phyloP scores from a whole-genome alignment of 2,329 filamentous ascomycete genomes.

The Apiospora aurea region DNA sequence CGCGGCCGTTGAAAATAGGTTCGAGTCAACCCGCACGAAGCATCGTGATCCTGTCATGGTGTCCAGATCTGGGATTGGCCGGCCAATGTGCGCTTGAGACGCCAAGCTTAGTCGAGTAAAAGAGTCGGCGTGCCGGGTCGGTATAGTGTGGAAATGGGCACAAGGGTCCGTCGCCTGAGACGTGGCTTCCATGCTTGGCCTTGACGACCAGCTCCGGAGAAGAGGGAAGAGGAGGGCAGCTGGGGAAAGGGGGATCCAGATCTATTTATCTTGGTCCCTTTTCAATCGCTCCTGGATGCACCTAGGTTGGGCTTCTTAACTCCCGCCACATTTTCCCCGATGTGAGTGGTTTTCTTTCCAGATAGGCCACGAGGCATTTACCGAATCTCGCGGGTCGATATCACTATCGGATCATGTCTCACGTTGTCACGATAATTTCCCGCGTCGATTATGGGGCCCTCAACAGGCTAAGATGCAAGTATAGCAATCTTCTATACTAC shows the following conservation, averaged over 20 bases:
- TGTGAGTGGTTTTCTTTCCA: not conserved
- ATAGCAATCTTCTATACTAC: not conserved
- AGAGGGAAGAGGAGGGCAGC: not conserved
- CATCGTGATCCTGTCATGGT: not conserved
- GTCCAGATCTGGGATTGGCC: not conserved
- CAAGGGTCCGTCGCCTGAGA: too few species aligned
- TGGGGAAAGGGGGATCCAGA: not conserved
- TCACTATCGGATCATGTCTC: conserved; percentile 17
- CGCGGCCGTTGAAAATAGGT: conserved; percentile 3
- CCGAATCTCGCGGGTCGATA: not conserved
- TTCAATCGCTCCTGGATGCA: not conserved
- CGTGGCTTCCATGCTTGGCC: too few species aligned
- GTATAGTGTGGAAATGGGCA: not conserved
- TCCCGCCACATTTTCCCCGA: not conserved
- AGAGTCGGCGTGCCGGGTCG: not conserved
- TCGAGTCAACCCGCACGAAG: not conserved
- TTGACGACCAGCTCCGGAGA: not conserved
- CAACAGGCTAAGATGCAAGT: not conserved
- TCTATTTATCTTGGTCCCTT: not conserved
- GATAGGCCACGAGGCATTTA: not conserved
- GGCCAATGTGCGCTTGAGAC: not conserved
- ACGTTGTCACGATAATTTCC: conserved; percentile 17
- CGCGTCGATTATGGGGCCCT: not conserved
- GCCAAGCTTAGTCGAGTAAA: not conserved
- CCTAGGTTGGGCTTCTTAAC: not conserved